These are phyloP conservation scores for Pseudoneurospora amorphoporcata DNA, from an alignment of 495 filamentous ascomycete genomes.

Conservation along the genomic window DNA sequence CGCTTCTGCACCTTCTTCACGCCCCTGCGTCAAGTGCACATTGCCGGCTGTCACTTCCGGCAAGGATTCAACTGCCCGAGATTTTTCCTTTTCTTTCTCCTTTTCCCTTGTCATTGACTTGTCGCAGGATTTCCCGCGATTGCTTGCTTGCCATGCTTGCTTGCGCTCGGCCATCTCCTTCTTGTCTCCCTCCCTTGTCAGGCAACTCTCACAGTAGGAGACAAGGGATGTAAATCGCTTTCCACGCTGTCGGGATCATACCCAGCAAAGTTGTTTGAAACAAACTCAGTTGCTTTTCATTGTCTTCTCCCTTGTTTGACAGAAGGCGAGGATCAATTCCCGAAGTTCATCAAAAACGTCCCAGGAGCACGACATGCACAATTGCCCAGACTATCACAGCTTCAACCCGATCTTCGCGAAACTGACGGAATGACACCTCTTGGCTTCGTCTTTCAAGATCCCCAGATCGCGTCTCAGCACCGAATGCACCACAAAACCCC, in stretches of 20 bases:
- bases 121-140: not conserved
- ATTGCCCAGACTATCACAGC: not conserved
- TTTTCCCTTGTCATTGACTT: not conserved
- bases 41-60: not conserved
- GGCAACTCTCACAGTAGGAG: not conserved
- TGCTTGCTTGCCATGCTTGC: not conserved
- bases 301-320: not conserved
- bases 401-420: not conserved
- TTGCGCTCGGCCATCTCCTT: not conserved
- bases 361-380: not conserved
- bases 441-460: not conserved
- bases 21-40: constrained; percentile 1
- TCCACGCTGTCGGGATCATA: not conserved
- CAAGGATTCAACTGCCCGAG: not conserved
- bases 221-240: not conserved
- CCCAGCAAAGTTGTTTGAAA: not conserved
- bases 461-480: not conserved
- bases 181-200: not conserved
- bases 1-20: constrained; percentile 5
- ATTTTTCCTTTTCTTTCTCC: not conserved
- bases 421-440: not conserved
- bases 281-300: not conserved
- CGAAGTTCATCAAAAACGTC: not conserved
- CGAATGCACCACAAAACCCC: not conserved
- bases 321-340: not conserved